phyloP scores from a whole-genome alignment of 2,329 filamentous ascomycete genomes.

The Ceratocystis lukuohia region DNA sequence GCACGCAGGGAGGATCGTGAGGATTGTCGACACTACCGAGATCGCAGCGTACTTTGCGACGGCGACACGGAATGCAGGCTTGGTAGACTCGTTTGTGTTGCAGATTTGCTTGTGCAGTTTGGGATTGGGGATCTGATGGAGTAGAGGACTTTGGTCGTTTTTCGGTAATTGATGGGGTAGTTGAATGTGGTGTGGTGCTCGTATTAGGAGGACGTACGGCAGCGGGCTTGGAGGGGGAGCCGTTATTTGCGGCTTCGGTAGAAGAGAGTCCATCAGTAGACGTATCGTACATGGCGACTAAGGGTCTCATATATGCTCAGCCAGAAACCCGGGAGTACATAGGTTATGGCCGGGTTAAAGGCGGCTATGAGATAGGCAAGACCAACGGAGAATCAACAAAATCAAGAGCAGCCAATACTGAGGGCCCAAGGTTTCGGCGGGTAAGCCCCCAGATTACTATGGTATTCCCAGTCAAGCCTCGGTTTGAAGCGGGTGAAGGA shows the following conservation, averaged over 20 bases:
- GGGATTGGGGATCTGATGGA: conserved; percentile 10
- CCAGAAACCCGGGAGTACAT: background rate
- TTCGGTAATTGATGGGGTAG: background rate
- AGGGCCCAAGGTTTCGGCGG: background rate
- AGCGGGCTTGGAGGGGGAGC: background rate
- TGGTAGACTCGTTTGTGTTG: conserved; percentile 52
- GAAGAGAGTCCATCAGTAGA: background rate
- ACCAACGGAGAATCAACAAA: background rate
- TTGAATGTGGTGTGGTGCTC: background rate
- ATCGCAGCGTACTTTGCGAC: conserved; percentile 49
- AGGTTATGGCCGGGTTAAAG: background rate
- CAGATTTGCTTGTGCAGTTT: conserved; percentile 1
- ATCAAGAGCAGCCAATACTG: background rate
- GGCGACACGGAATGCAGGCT: conserved; percentile 48
- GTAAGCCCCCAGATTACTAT: background rate
- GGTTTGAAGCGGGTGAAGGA: conserved; percentile 20
- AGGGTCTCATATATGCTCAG: background rate
- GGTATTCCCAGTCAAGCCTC: background rate
- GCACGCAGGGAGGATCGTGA: conserved; percentile 81
- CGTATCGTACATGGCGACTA: conserved; percentile 10
- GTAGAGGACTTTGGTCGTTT: background rate
- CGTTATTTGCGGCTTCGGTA: conserved; percentile 18
- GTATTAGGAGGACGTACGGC: background rate
- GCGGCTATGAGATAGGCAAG: conserved; percentile 3
- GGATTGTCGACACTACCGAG: conserved; percentile 77